Percentiles rank a stretch among this genome's conserved stretches.
Conservation (phyloP, 2,329 filamentous ascomycete species). For the Arthrocladium fulminans region DNA sequence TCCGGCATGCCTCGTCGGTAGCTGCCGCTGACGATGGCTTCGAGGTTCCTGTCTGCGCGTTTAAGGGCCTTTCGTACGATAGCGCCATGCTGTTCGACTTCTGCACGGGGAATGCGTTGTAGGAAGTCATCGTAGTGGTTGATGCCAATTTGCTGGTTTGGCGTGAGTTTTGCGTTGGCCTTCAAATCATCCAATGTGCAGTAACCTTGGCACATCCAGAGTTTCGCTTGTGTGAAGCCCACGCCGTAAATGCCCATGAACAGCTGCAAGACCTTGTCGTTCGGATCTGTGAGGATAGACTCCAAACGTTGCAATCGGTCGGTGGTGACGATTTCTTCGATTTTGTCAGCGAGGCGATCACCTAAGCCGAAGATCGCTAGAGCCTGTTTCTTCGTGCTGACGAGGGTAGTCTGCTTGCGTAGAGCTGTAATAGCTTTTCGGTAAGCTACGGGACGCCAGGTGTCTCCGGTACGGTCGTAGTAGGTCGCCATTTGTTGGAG, state of each 20-base stretch:
- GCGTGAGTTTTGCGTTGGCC: conserved; percentile 52
- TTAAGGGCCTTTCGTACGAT: conserved; percentile 54
- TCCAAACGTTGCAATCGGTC: conserved; percentile 64
- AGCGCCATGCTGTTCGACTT: conserved; percentile 61
- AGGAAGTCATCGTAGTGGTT: conserved; percentile 74
- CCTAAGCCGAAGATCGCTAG: conserved; percentile 60
- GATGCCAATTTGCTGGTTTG: conserved; percentile 65
- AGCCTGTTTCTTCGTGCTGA: conserved; percentile 63
- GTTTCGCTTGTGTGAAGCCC: conserved; percentile 58
- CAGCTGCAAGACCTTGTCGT: conserved; percentile 54
- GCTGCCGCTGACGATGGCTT: conserved; percentile 71
- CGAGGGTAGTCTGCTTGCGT: conserved; percentile 53
- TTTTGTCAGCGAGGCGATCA: conserved; percentile 65
- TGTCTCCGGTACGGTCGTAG: conserved; percentile 65
- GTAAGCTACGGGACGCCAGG: conserved; percentile 68
- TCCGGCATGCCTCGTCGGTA: conserved; percentile 69
- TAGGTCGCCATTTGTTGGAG: conserved; percentile 66
- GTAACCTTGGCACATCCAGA: conserved; percentile 68
- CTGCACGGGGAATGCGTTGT: conserved; percentile 64
- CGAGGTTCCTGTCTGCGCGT: conserved; percentile 53
- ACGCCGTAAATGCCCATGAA: conserved; percentile 77
- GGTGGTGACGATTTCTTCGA: conserved; percentile 78
- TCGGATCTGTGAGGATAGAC: conserved; percentile 56
- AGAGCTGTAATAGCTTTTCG: conserved; percentile 68
- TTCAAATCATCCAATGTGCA: conserved; percentile 64